phyloP scores from a whole-genome alignment of 139 green algal species.

The Spirogloea muscicola region DNA sequence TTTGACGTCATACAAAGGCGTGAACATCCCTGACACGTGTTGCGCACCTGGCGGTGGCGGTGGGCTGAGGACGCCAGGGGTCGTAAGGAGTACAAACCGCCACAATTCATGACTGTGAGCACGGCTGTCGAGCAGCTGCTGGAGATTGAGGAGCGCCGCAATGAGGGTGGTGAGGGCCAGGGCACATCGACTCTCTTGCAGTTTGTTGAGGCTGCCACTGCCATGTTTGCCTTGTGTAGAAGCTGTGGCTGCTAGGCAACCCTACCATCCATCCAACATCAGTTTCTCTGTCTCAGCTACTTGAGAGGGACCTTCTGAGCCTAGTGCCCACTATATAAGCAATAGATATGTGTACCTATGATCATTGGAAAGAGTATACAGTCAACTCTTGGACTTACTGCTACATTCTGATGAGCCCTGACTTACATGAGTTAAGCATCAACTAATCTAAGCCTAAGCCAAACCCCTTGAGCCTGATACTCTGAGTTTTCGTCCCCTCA shows the following conservation, averaged over 20 bases:
- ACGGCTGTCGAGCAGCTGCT: conserved; percentile 80
- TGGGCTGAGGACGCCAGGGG: no score
- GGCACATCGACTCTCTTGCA: background rate
- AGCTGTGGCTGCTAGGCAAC: no score
- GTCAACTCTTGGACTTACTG: no score
- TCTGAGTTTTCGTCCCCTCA: conserved; percentile 1
- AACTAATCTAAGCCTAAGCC: background rate
- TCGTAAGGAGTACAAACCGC: conserved; percentile 82
- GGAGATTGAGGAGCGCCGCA: conserved; percentile 71
- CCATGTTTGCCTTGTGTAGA: background rate
- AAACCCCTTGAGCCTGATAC: background rate
- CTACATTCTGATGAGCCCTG: no score
- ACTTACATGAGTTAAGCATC: background rate
- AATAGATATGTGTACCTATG: background rate
- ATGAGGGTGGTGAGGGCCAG: conserved; percentile 48
- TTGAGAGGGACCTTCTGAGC: no score
- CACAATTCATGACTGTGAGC: conserved; percentile 68
- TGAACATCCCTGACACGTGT: no score
- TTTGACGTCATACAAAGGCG: no score
- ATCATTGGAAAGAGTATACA: background rate
- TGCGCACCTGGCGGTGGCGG: no score
- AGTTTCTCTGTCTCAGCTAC: background rate
- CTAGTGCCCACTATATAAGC: no score
- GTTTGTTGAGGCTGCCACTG: background rate
- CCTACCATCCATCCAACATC: background rate